These are phyloP conservation scores for Pichia occidentalis DNA, from an alignment of 805 yeast species.

Conservation along the genomic window DNA sequence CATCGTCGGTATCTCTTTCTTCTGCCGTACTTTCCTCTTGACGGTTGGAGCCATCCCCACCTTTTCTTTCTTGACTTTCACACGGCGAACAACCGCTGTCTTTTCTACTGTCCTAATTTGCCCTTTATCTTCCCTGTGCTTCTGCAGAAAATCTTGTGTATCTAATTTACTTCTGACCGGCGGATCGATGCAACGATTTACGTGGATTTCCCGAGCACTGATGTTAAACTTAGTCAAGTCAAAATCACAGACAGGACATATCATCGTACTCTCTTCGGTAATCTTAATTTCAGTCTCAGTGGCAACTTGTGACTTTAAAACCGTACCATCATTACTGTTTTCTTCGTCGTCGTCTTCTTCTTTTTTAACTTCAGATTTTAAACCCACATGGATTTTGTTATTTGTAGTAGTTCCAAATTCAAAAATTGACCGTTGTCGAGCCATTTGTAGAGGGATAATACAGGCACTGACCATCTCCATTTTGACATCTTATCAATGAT, in stretches of 20 bases:
- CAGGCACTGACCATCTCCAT: too few species aligned
- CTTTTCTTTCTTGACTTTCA: conserved; percentile 1
- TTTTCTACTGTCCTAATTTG: neutral
- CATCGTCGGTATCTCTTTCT: conserved; percentile 44
- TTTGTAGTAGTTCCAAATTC: neutral
- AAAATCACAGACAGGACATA: conserved; percentile 49
- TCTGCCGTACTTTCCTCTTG: conserved; percentile 15
- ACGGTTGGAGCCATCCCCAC: conserved; percentile 3
- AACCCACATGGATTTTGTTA: neutral
- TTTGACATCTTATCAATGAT: too few species aligned
- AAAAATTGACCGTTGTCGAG: conserved; percentile 4
- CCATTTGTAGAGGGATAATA: too few species aligned
- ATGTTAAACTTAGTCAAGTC: conserved; percentile 35
- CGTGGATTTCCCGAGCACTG: conserved; percentile 45
- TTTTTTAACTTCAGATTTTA: neutral
- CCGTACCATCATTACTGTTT: neutral
- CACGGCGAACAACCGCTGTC: neutral
- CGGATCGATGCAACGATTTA: conserved; percentile 43
- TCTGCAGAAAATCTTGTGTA: too few species aligned
- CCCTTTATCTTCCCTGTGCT: neutral
- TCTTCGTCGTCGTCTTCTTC: neutral
- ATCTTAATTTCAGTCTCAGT: neutral
- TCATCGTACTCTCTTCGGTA: neutral
- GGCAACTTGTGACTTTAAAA: neutral
- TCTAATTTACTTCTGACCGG: too few species aligned